Evolutionary conservation across 352 stramenopile species (phyloP).

Genomic region (Vaucheria bursata): DNA sequence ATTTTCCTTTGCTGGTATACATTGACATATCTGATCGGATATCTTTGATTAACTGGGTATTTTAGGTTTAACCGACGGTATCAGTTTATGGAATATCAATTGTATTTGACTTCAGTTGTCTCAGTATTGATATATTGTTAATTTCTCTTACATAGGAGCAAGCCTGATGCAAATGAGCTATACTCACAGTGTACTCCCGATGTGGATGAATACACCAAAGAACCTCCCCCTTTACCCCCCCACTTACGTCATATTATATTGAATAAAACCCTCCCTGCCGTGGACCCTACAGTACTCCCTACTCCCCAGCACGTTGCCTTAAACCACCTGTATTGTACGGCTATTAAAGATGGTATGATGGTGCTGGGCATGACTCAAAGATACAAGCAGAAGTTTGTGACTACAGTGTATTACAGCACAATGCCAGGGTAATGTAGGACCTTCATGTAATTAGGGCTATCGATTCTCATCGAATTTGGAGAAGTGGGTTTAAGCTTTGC

Average conservation of each 20-base stretch:
- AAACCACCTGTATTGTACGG: conserved; percentile 99
- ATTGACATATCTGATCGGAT: no score
- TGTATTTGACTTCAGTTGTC: no score
- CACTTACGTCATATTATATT: conserved; percentile 98
- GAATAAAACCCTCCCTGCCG: conserved; percentile 80
- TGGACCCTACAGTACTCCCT: conserved; percentile 85
- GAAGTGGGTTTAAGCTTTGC: no score
- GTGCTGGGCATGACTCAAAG: conserved; percentile 96
- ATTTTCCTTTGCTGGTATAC: neutral
- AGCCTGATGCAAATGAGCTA: conserved; percentile 54
- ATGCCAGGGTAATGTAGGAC: conserved; percentile 15
- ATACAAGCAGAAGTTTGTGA: conserved; percentile 50
- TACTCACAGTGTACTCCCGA: conserved; percentile 92
- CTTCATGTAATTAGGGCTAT: no score
- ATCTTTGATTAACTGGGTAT: no score
- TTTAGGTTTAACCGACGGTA: no score
- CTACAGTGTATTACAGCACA: conserved; percentile 50
- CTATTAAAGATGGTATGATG: conserved; percentile 99
- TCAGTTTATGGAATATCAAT: no score
- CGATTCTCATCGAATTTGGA: no score
- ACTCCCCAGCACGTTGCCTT: conserved; percentile 96
- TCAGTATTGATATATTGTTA: no score
- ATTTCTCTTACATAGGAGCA: neutral
- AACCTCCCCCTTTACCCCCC: conserved; percentile 91
- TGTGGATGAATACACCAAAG: conserved; percentile 98